Percentiles rank a stretch among this genome's conserved stretches.
Evolutionary conservation across 2,329 filamentous ascomycete species (phyloP).

Genomic region (Ophiostoma tasmaniense): DNA sequence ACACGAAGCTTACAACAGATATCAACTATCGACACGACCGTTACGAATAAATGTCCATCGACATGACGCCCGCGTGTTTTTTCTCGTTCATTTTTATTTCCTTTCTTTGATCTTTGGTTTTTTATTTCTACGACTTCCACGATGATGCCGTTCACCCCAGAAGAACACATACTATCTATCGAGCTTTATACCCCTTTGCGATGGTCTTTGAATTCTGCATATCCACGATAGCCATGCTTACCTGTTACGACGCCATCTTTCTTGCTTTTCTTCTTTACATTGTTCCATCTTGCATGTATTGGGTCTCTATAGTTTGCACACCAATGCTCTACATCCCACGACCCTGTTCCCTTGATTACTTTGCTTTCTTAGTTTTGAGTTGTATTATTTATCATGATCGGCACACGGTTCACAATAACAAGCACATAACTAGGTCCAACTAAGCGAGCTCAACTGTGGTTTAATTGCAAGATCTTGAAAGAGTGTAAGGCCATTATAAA

Average conservation of each 20-base stretch:
- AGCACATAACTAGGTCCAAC: not conserved
- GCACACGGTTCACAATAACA: not conserved
- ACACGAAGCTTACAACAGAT: not conserved
- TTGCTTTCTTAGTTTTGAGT: not conserved
- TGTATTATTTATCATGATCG: not conserved
- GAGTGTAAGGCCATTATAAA: not conserved
- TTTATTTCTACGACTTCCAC: not conserved
- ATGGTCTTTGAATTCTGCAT: constrained; percentile 12
- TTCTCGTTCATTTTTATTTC: not conserved
- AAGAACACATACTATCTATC: constrained; percentile 3
- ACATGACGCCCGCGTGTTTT: not conserved
- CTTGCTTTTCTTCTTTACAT: not conserved
- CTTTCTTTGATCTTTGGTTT: not conserved
- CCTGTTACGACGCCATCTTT: constrained; percentile 5
- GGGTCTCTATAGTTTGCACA: not conserved
- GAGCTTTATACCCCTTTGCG: not conserved
- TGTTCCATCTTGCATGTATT: not conserved
- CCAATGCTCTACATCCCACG: not conserved
- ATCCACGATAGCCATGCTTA: not conserved
- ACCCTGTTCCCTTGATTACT: not conserved
- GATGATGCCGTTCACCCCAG: not conserved
- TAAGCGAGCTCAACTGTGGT: not conserved
- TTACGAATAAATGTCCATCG: not conserved
- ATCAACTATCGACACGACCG: not conserved
- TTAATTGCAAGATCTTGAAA: not conserved